Conservation (phyloP, 2,329 filamentous ascomycete genomes). For the Xylariomycetidae sp. region DNA sequence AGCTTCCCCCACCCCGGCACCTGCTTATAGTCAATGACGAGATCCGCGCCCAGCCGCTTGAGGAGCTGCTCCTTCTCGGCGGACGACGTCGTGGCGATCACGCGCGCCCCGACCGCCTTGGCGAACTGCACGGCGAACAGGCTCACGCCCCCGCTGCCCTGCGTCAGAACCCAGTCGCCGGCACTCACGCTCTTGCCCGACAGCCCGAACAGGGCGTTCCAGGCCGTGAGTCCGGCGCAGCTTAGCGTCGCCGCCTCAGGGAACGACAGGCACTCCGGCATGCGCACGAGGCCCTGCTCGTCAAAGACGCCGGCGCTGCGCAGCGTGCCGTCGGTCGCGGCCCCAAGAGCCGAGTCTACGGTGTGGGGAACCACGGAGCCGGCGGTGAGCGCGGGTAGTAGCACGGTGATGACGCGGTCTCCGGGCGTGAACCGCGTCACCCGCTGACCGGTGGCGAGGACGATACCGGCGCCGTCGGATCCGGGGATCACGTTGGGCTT, state of each 20-base stretch:
- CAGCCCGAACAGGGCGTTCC: constrained; percentile 54
- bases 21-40: constrained; percentile 40
- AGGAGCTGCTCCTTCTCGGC: constrained; percentile 30
- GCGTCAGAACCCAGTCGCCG: constrained; percentile 29
- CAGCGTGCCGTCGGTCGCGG: constrained; percentile 25
- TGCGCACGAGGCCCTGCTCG: constrained; percentile 54
- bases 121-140: too few relatives aligned
- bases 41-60: constrained; percentile 35
- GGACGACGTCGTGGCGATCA: constrained; percentile 38
- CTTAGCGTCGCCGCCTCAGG: constrained; percentile 44
- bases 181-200: neutral
- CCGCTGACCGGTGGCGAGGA: constrained; percentile 41
- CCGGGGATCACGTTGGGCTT: constrained; percentile 21
- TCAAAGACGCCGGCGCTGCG: constrained; percentile 25
- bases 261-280: constrained; percentile 45
- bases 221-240: constrained; percentile 45
- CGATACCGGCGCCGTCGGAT: constrained; percentile 48
- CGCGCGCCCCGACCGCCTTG: too few relatives aligned
- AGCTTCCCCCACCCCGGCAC: constrained; percentile 33
- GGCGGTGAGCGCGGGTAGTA: constrained; percentile 17
- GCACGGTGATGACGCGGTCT: constrained; percentile 41
- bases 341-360: constrained; percentile 16
- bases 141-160: constrained; percentile 39
- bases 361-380: constrained; percentile 12
- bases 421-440: constrained; percentile 46